phyloP scores from a whole-genome alignment of 2,329 filamentous ascomycete species.

The Apiospora malaysiana region DNA sequence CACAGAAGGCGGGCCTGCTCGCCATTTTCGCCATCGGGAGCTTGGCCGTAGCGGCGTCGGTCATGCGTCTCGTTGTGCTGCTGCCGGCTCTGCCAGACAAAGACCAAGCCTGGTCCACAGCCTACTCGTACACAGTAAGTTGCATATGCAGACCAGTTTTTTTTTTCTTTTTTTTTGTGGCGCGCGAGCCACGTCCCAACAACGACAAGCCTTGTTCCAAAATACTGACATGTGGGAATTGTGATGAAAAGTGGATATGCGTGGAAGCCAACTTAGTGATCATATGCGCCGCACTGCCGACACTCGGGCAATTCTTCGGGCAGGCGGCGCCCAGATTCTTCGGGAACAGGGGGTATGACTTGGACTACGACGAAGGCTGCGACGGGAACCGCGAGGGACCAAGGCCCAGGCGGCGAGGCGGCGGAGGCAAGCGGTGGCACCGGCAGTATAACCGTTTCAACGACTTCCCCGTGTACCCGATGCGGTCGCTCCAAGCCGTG shows the following conservation, averaged over 20 bases:
- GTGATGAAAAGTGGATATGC: constrained; percentile 27
- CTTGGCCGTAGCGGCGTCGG: constrained; percentile 30
- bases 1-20: constrained; percentile 46
- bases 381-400: neutral
- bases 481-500: neutral
- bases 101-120: constrained; percentile 14
- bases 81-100: constrained; percentile 1
- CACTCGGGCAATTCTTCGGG: constrained; percentile 34
- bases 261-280: constrained; percentile 38
- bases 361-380: neutral
- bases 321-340: constrained; percentile 31
- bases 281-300: constrained; percentile 37
- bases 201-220: neutral
- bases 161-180: no score
- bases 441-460: neutral
- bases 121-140: neutral
- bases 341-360: neutral
- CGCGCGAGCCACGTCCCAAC: neutral
- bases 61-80: constrained; percentile 18
- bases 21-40: constrained; percentile 48
- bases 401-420: neutral
- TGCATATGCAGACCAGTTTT: no score
- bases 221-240: neutral
- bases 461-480: neutral
- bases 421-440: neutral